Percentiles rank a stretch among this genome's conserved stretches.
Conservation (phyloP, 1,284 basidiomycete genomes). For the Cystobasidium sp. region DNA sequence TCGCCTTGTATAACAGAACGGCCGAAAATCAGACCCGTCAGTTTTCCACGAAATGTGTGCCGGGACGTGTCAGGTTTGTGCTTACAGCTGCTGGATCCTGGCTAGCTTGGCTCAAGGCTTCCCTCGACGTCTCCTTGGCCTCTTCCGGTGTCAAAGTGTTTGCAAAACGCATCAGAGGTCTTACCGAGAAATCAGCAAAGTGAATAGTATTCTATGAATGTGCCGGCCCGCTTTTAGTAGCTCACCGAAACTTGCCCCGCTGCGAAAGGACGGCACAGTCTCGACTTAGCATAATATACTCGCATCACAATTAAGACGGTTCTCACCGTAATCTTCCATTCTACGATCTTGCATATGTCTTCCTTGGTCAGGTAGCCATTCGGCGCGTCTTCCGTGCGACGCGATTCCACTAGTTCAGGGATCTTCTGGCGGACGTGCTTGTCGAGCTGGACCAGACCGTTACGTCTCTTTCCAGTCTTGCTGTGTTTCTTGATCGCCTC, state of each 20-base stretch:
- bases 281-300: background rate
- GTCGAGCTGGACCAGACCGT: conserved; percentile 24
- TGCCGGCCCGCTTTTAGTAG: background rate
- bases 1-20: background rate
- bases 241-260: conserved; percentile 41
- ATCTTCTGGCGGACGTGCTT: conserved; percentile 23
- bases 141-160: conserved; percentile 25
- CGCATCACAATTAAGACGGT: background rate
- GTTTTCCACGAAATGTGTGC: background rate
- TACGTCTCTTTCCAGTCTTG: conserved; percentile 34
- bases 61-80: background rate
- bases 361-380: conserved; percentile 40
- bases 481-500: conserved; percentile 16
- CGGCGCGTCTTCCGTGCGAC: conserved; percentile 4
- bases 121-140: background rate
- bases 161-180: conserved; percentile 41
- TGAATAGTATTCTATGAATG: background rate
- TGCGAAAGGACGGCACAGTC: background rate
- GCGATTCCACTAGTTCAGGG: conserved; percentile 17
- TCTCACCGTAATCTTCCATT: conserved; percentile 44
- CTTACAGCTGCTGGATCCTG: conserved; percentile 3
- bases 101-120: conserved; percentile 8
- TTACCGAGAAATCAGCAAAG: background rate
- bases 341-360: conserved; percentile 38
- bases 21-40: background rate